phyloP scores from a whole-genome alignment of 2,329 filamentous ascomycete genomes.

The Tolypocladium nubicola region DNA sequence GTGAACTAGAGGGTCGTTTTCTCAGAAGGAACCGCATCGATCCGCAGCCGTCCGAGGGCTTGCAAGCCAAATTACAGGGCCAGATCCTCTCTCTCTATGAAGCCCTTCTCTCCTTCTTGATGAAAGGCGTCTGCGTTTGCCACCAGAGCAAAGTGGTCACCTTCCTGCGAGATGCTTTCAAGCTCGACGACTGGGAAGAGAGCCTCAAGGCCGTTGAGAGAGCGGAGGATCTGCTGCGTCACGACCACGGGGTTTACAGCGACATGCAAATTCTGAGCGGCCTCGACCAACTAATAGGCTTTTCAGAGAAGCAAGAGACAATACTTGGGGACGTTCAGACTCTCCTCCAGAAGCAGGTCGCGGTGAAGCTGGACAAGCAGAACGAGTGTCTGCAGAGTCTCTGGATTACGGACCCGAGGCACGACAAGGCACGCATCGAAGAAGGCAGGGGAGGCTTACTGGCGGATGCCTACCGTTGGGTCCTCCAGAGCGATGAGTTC shows the following conservation, averaged over 20 bases:
- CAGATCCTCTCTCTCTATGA: not conserved
- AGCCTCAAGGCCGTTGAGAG: not conserved
- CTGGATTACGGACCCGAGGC: not conserved
- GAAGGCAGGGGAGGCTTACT: slow-evolving; percentile 8
- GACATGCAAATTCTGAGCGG: not conserved
- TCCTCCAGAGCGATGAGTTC: slow-evolving; percentile 16
- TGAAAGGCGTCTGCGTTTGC: not conserved
- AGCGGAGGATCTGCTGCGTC: not conserved
- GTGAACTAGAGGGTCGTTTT: not conserved
- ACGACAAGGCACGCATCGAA: slow-evolving; percentile 13
- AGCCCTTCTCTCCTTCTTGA: not conserved
- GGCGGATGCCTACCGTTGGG: slow-evolving; percentile 17
- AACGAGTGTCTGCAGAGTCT: not conserved
- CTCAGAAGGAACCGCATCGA: not conserved
- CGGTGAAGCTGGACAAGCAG: not conserved
- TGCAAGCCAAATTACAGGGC: not conserved
- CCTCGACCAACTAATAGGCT: not conserved
- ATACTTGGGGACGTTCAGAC: not conserved
- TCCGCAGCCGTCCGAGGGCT: not conserved
- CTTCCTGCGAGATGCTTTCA: not conserved
- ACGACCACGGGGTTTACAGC: not conserved
- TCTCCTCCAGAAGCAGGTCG: not conserved
- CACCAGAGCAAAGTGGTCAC: not conserved
- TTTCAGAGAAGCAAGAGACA: not conserved
- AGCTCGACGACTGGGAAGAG: not conserved